A percentile compares a stretch with the other conserved stretches of the same genome.
Conservation (phyloP, 2,329 filamentous ascomycete genomes). For the Fusarium sarcochroum region DNA sequence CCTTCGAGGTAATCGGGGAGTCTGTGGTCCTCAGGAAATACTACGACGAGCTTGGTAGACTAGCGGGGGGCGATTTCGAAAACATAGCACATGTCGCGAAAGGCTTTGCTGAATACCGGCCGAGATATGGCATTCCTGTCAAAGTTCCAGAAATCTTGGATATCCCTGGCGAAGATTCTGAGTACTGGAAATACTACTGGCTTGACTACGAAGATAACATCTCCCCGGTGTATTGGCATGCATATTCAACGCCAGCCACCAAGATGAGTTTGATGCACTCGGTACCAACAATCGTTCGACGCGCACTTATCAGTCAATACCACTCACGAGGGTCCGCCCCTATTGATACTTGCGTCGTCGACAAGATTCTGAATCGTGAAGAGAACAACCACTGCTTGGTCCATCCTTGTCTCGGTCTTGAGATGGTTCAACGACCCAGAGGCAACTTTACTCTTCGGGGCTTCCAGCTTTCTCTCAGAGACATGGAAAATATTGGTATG, state of each 20-base stretch:
- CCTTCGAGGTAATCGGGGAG: not conserved
- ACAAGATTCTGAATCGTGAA: not conserved
- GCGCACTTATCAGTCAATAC: not conserved
- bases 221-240: no score
- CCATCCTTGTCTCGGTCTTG: not conserved
- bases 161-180: not conserved
- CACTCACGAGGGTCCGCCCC: not conserved
- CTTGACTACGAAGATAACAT: not conserved
- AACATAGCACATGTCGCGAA: not conserved
- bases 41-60: no score
- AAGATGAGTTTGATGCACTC: not conserved
- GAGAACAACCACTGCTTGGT: not conserved
- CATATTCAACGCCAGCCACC: not conserved
- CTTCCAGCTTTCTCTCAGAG: not conserved
- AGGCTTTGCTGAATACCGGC: not conserved
- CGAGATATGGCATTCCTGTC: not conserved
- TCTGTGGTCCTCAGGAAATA: not conserved
- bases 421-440: fast-evolving
- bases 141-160: not conserved
- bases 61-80: no score
- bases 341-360: not conserved
- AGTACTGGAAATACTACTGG: not conserved
- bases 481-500: not conserved
- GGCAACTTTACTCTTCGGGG: not conserved
- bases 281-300: not conserved